Percentiles rank a stretch among this genome's conserved stretches.
Conservation (phyloP, 1,284 basidiomycete species). For the Sporisorium reilianum region DNA sequence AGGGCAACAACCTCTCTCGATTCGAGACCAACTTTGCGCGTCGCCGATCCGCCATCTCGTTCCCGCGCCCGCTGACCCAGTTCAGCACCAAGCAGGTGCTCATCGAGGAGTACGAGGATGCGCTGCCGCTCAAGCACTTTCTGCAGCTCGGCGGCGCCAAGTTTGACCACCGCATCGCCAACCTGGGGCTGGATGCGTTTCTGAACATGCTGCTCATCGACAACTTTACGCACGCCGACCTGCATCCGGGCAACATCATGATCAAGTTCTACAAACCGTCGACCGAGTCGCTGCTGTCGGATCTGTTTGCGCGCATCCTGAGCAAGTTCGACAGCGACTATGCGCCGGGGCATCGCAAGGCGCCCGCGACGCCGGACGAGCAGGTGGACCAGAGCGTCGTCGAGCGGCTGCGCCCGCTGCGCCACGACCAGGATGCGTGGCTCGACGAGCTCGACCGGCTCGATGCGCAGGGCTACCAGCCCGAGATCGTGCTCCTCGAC, state of each 20-base stretch:
- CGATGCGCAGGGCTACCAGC: constrained; percentile 81
- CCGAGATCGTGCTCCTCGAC: constrained; percentile 96
- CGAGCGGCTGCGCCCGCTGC: constrained; percentile 75
- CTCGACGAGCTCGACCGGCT: constrained; percentile 77
- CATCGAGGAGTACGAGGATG: constrained; percentile 93
- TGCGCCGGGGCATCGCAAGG: constrained; percentile 51
- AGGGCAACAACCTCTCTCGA: constrained; percentile 85
- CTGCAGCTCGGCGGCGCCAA: constrained; percentile 84
- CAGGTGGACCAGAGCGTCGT: constrained; percentile 74
- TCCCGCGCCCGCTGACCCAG: constrained; percentile 85
- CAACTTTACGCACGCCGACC: constrained; percentile 93
- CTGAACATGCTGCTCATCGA: constrained; percentile 97
- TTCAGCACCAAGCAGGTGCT: constrained; percentile 85
- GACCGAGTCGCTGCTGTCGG: constrained; percentile 59
- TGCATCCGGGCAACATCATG: constrained; percentile 95
- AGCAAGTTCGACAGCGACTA: constrained; percentile 67
- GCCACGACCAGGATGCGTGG: constrained; percentile 77
- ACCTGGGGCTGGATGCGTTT: constrained; percentile 93
- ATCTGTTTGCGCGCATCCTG: constrained; percentile 57
- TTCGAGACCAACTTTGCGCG: constrained; percentile 88
- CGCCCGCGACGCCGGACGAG: constrained; percentile 73
- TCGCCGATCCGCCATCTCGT: constrained; percentile 82
- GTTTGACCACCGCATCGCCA: constrained; percentile 89
- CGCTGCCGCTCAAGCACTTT: constrained; percentile 89
- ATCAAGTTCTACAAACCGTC: constrained; percentile 90